Conservation (phyloP, 192 early-diverging fungal species). For the Backusella mclennaniae region DNA sequence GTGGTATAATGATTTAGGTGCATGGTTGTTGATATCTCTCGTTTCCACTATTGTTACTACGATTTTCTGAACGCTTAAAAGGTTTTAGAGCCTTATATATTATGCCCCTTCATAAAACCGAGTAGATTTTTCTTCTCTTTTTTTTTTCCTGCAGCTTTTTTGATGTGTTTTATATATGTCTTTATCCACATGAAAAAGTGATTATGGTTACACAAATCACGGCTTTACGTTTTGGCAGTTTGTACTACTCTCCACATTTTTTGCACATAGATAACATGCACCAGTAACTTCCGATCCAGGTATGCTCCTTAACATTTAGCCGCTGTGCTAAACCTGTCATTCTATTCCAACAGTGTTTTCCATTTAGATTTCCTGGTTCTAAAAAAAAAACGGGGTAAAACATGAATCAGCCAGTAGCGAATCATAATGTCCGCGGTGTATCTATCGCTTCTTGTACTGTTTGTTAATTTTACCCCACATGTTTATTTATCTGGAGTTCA, state of each 20-base stretch:
- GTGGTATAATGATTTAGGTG: background rate
- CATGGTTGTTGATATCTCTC: background rate
- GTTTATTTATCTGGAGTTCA: background rate
- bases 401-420: background rate
- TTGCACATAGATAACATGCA: background rate
- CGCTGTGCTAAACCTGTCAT: background rate
- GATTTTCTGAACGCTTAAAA: background rate
- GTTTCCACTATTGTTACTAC: background rate
- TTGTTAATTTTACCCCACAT: background rate
- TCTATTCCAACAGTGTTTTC: background rate
- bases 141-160: background rate
- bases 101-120: background rate
- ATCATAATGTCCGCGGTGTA: background rate
- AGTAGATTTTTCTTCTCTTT: background rate
- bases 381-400: background rate
- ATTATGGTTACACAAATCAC: background rate
- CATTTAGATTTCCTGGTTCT: background rate
- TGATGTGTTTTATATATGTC: background rate
- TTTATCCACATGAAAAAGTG: background rate
- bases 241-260: background rate
- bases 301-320: slow-evolving; percentile 12
- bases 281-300: background rate
- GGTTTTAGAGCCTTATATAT: background rate
- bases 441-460: background rate
- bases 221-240: slow-evolving; percentile 16